These are phyloP conservation scores for Ceratobasidium papillatum DNA, from an alignment of 1,284 basidiomycete genomes.

Conservation along the genomic window DNA sequence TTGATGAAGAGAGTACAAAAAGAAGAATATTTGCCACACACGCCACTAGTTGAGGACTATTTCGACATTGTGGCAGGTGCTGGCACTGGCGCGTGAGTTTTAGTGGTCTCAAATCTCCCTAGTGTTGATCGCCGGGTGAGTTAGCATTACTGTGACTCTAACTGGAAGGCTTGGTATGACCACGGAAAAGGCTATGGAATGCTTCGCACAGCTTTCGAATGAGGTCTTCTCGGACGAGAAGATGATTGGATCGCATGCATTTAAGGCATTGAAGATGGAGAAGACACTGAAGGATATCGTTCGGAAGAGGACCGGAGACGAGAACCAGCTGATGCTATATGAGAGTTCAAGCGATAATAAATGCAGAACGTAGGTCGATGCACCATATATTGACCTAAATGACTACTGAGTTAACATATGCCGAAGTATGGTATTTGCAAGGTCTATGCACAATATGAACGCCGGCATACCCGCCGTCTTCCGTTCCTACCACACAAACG, in stretches of 20 bases:
- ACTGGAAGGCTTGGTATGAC: neutral
- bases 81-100: neutral
- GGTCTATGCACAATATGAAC: conserved; percentile 15
- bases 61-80: neutral
- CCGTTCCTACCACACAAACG: neutral
- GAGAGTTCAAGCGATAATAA: neutral
- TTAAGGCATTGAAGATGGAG: neutral
- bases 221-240: neutral
- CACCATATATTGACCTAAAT: no score
- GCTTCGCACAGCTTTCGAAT: neutral
- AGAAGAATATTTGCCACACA: neutral
- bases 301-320: neutral
- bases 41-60: neutral
- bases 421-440: conserved; percentile 1
- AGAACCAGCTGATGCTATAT: neutral
- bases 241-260: neutral
- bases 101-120: neutral
- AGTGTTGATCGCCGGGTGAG: neutral
- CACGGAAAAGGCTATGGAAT: neutral
- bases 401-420: neutral
- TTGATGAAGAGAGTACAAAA: neutral
- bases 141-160: neutral
- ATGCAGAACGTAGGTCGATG: neutral
- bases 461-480: conserved; percentile 15
- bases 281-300: neutral